phyloP scores from a whole-genome alignment of 2,329 filamentous ascomycete species.

The Pezicula radicicola region DNA sequence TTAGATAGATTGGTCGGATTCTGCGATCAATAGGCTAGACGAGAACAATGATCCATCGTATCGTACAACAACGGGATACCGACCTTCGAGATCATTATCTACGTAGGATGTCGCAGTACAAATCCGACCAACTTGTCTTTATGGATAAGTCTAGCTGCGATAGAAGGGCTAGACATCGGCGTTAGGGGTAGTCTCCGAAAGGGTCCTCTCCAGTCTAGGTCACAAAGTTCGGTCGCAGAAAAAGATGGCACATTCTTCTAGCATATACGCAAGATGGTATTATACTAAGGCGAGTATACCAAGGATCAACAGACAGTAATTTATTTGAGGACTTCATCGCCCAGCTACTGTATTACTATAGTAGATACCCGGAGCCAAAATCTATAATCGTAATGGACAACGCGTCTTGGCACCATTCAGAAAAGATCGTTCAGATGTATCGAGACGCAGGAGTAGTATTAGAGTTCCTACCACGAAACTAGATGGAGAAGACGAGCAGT shows the following conservation, averaged over 20 bases:
- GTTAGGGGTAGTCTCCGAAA: constrained; percentile 30
- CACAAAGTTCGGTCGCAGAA: constrained; percentile 14
- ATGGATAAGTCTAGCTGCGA: constrained; percentile 34
- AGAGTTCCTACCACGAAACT: constrained; percentile 2
- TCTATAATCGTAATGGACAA: constrained; percentile 32
- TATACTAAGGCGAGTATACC: constrained; percentile 17
- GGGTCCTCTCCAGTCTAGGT: constrained; percentile 22
- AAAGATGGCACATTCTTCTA: constrained; percentile 13
- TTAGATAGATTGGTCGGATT: constrained; percentile 7
- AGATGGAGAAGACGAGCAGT: too few species aligned
- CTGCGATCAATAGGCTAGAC: constrained; percentile 22
- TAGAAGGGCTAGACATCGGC: constrained; percentile 28
- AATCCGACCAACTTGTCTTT: constrained; percentile 30
- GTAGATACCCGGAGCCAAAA: constrained; percentile 25
- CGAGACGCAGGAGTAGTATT: constrained; percentile 5
- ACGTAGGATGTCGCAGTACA: constrained; percentile 26
- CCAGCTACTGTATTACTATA: constrained; percentile 26
- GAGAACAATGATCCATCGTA: constrained; percentile 26
- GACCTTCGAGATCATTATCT: constrained; percentile 33
- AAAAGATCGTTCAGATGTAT: constrained; percentile 20
- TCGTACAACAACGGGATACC: constrained; percentile 28
- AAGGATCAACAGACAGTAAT: constrained; percentile 18
- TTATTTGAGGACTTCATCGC: constrained; percentile 24
- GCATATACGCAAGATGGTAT: constrained; percentile 14
- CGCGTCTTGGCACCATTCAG: constrained; percentile 24